Base-by-base conservation (phyloP, 371 early-diverging fungal genomes). In the Umbelopsis sp. region DNA sequence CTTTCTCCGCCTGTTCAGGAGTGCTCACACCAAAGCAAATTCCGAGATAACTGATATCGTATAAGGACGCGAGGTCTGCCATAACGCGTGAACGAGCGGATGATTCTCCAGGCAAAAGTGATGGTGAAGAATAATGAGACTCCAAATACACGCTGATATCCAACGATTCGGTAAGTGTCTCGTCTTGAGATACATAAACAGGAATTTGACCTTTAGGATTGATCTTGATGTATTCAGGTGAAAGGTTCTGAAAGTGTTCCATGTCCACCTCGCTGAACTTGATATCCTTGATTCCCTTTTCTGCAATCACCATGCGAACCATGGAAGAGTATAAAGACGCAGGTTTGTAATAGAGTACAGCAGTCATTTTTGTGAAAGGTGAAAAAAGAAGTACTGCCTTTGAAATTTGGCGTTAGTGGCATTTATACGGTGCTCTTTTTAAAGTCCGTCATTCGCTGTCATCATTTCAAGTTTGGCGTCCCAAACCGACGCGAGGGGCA, bases 151-250 rank as follows among this genome's bases (percentile, higher is more conserved):
- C 20, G 41, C 70, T 67, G 3, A 72, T 72, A 14, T 37, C 38
- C 9, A 72, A 52, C 4, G 73, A 63, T 46, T 72, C 72, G 10
- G 66, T 63, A 10, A 63, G 63, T 3, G 67, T 22, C 14, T 64
- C 44, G 12, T 52, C 70, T 24, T 46, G 45, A 44, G 66, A 50
- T 4, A 72, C 51, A 12, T 66, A 29, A 25, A 67, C 65, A 5
- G 70, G 70, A 1, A 70, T 70, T 38, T 72, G 72, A 1, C 73
- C 70, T 29, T 67, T 72, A 3, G 73, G 70, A 24, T 70, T 72
- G 22, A 70, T 44, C 44, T 50, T 6, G 18, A 72, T 72, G 25
- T 70, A 72, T 50, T 70, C 70, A 18, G 72, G 72, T 10, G 70
- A 29, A 24, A 69, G 63, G 44, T 72, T 72, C 18, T 57, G 12